Conservation (phyloP, 78 protist species). For the Capsaspora owczarzaki region DNA sequence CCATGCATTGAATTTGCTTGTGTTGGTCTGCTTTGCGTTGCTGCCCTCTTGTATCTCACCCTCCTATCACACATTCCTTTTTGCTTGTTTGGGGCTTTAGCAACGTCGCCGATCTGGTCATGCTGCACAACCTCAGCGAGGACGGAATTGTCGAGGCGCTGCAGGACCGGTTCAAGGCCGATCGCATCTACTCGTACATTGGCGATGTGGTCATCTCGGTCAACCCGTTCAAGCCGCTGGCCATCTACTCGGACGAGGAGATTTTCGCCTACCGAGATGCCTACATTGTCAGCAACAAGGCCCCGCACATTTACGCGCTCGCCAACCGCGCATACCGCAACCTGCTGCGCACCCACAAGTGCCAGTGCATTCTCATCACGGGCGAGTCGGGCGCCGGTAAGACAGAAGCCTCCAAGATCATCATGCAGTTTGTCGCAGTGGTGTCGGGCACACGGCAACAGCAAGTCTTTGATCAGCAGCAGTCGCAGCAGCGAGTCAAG, state of each 20-base stretch:
- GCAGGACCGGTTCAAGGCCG: not conserved
- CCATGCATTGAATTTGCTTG: too few species aligned
- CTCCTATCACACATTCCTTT: too few species aligned
- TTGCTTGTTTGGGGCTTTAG: not conserved
- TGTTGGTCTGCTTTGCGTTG: too few species aligned
- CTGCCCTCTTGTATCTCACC: too few species aligned
- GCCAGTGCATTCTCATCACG: constrained; percentile 71
- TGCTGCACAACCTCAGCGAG: not conserved
- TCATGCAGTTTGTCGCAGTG: constrained; percentile 76
- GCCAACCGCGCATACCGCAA: constrained; percentile 62
- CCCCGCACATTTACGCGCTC: constrained; percentile 65
- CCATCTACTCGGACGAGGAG: constrained; percentile 32
- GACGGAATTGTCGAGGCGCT: not conserved
- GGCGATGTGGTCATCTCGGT: constrained; percentile 75
- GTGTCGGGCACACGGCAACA: constrained; percentile 51
- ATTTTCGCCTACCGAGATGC: constrained; percentile 10
- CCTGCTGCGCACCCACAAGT: constrained; percentile 32
- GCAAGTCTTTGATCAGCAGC: not conserved
- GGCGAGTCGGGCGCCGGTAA: constrained; percentile 47
- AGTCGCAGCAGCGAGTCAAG: too few species aligned
- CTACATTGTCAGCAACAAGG: not conserved
- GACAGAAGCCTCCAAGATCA: constrained; percentile 43
- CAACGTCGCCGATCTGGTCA: not conserved
- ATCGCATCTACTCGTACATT: constrained; percentile 49
- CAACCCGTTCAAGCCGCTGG: constrained; percentile 74